Evolutionary conservation across 768 basidiomycete species (phyloP).

Genomic region (Sistotremastrum suecicum): DNA sequence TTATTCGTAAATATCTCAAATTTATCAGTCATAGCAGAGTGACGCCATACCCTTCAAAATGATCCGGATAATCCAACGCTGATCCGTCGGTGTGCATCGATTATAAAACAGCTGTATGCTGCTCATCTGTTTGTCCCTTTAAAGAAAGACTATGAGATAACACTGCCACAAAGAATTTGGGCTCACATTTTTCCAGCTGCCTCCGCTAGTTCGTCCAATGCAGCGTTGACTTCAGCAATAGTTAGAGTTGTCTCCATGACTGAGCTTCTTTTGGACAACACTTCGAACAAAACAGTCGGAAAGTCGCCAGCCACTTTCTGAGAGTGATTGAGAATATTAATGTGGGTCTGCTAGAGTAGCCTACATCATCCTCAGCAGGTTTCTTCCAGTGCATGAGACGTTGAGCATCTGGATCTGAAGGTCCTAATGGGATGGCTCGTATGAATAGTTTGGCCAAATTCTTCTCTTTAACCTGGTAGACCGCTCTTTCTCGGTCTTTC

Average conservation of each 20-base stretch:
- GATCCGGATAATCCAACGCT: conserved; percentile 92
- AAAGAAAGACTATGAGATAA: conserved; percentile 4
- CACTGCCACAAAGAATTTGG: neutral
- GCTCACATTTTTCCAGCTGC: conserved; percentile 63
- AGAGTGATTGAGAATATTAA: neutral
- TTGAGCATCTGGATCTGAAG: conserved; percentile 66
- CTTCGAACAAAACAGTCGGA: conserved; percentile 73
- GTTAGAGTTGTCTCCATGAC: conserved; percentile 61
- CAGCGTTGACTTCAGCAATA: conserved; percentile 70
- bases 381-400: conserved; percentile 85
- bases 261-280: conserved; percentile 73
- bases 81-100: conserved; percentile 71
- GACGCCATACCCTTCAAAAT: conserved; percentile 68
- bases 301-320: conserved; percentile 78
- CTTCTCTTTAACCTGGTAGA: conserved; percentile 92
- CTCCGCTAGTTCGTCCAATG: conserved; percentile 65
- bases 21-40: neutral
- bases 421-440: conserved; percentile 73
- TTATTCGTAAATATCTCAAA: neutral
- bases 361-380: conserved; percentile 53
- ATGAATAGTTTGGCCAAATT: conserved; percentile 88
- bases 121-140: conserved; percentile 60
- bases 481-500: conserved; percentile 88
- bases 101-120: conserved; percentile 69
- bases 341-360: conserved; percentile 12